Conservation (phyloP, 495 filamentous ascomycete genomes). For the Articulospora tetracladia region DNA sequence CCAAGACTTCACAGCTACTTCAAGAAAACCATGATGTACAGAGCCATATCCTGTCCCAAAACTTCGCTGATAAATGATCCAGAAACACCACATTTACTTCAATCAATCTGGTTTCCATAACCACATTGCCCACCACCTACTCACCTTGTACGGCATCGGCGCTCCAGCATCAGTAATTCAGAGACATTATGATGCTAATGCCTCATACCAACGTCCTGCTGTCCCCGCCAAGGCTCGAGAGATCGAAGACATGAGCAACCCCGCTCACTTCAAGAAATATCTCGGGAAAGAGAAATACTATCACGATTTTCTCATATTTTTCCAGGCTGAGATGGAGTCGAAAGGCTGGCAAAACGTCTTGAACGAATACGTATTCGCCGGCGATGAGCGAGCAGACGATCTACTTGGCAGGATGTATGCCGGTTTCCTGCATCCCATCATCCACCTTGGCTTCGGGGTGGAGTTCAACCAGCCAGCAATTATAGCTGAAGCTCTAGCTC, state of each 20-base stretch:
- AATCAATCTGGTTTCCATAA: slow-evolving; percentile 66
- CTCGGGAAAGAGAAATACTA: slow-evolving; percentile 36
- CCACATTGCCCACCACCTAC: slow-evolving; percentile 68
- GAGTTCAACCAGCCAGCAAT: slow-evolving; percentile 80
- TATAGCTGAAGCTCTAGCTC: slow-evolving; percentile 74
- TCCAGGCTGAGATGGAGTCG: slow-evolving; percentile 62
- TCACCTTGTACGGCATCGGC: slow-evolving; percentile 74
- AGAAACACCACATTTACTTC: slow-evolving; percentile 75
- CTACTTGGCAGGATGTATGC: slow-evolving; percentile 52
- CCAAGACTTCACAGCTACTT: slow-evolving; percentile 58
- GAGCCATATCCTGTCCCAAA: background rate
- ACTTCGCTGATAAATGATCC: slow-evolving; percentile 5
- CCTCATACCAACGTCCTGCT: slow-evolving; percentile 54
- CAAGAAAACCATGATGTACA: slow-evolving; percentile 65
- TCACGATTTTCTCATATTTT: slow-evolving; percentile 60
- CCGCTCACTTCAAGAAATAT: slow-evolving; percentile 45
- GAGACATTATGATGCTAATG: slow-evolving; percentile 54
- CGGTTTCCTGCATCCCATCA: slow-evolving; percentile 72
- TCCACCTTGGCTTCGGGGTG: slow-evolving; percentile 80
- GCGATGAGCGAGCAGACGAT: slow-evolving; percentile 55
- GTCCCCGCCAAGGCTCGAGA: slow-evolving; percentile 37
- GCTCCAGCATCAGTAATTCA: slow-evolving; percentile 54
- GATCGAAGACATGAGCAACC: slow-evolving; percentile 48
- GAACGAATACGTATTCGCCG: slow-evolving; percentile 61
- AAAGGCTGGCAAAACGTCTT: slow-evolving; percentile 57